phyloP scores from a whole-genome alignment of 805 yeast genomes.

The Henningerozyma blattae region DNA sequence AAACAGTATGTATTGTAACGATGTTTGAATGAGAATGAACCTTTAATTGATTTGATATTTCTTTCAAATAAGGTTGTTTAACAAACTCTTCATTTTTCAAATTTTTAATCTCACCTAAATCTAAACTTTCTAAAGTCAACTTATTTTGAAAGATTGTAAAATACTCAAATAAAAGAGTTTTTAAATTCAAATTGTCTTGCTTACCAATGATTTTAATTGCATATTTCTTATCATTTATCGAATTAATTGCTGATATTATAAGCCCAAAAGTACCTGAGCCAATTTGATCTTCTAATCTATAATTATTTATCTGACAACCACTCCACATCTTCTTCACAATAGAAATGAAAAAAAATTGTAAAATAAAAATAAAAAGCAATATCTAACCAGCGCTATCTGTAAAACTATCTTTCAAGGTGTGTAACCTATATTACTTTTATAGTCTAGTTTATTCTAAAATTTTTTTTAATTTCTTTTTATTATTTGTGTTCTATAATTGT shows the following conservation, averaged over 20 bases:
- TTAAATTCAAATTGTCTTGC: constrained; percentile 14
- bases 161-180: constrained; percentile 14
- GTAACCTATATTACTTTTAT: no score
- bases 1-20: constrained; percentile 60
- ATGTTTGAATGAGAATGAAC: constrained; percentile 75
- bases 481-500: no score
- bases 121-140: constrained; percentile 15
- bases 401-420: no score
- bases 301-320: no score
- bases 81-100: constrained; percentile 27
- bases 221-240: constrained; percentile 34
- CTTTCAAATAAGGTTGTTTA: constrained; percentile 27
- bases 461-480: no score
- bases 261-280: constrained; percentile 85
- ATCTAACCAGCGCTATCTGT: no score
- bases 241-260: constrained; percentile 58
- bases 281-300: constrained; percentile 2
- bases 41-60: constrained; percentile 58
- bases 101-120: constrained; percentile 11
- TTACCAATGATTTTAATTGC: constrained; percentile 68
- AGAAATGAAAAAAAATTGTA: no score
- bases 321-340: no score
- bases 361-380: no score
- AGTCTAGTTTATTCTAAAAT: no score
- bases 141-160: constrained; percentile 14